These are phyloP conservation scores for Carallia pectinifolia DNA, from an alignment of 345 rosid species.

Conservation along the genomic window DNA sequence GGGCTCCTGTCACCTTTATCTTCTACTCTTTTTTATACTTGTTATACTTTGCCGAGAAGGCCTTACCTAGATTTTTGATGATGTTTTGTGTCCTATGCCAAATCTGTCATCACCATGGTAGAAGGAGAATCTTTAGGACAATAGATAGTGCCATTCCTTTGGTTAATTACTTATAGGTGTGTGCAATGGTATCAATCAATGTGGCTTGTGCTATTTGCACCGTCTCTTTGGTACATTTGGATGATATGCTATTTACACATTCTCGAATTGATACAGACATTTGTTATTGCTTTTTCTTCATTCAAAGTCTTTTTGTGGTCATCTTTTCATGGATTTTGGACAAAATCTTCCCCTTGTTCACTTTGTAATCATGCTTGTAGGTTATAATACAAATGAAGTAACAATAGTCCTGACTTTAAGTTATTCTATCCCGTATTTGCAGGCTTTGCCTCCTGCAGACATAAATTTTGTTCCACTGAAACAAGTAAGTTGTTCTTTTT, in stretches of 20 bases:
- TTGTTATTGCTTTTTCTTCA: too few species aligned
- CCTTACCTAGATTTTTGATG: neutral
- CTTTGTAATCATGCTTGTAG: neutral
- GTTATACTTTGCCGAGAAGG: neutral
- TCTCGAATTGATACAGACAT: too few species aligned
- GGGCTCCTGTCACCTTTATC: slow-evolving; percentile 18
- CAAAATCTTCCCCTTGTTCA: neutral
- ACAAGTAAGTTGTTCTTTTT: slow-evolving; percentile 44
- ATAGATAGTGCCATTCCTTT: neutral
- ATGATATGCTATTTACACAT: too few species aligned
- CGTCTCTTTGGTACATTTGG: too few species aligned
- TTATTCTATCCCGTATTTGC: slow-evolving; percentile 16
- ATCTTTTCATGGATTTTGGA: neutral
- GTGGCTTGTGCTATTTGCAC: too few species aligned
- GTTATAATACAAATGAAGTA: neutral
- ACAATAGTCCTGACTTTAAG: too few species aligned
- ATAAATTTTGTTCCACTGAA: slow-evolving; percentile 78
- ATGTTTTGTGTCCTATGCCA: too few species aligned
- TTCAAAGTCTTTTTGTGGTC: too few species aligned
- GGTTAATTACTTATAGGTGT: too few species aligned
- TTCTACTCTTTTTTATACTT: neutral
- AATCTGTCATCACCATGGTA: neutral
- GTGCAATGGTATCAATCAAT: neutral
- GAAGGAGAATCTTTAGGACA: neutral
- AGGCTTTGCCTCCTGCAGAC: slow-evolving; percentile 72